Conservation (phyloP, 768 basidiomycete genomes). For the Cystobasidium tubakii region DNA sequence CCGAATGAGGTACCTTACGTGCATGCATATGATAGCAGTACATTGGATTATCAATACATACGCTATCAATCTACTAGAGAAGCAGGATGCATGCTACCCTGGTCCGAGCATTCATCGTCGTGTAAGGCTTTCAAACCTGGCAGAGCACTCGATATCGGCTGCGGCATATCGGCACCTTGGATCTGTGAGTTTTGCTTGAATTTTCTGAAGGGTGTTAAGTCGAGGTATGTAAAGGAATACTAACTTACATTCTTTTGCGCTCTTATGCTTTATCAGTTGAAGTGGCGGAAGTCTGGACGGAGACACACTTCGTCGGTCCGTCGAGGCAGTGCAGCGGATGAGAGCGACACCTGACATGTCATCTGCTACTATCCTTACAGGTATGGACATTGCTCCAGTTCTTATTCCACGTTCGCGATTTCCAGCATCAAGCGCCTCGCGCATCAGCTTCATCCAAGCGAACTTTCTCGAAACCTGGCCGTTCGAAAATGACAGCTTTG, state of each 20-base stretch:
- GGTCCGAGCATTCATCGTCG: background rate
- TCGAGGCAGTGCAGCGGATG: background rate
- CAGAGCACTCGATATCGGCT: constrained; percentile 23
- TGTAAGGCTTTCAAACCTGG: background rate
- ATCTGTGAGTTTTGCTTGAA: constrained; percentile 8
- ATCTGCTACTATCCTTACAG: background rate
- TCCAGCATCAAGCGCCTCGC: background rate
- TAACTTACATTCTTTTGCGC: no score
- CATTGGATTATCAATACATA: constrained; percentile 16
- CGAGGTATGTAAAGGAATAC: no score
- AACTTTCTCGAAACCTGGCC: constrained; percentile 32
- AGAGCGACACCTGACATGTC: background rate
- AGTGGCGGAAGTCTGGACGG: constrained; percentile 1
- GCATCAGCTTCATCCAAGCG: constrained; percentile 9
- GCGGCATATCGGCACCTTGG: constrained; percentile 15
- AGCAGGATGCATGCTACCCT: constrained; percentile 5
- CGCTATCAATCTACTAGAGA: background rate
- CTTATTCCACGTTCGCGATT: constrained; percentile 9
- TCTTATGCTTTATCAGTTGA: no score
- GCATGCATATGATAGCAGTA: background rate
- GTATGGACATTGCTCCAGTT: constrained; percentile 31
- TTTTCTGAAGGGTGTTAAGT: no score
- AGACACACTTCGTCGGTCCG: background rate
- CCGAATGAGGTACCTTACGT: constrained; percentile 6
- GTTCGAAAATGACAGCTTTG: constrained; percentile 16